Conservation (phyloP, 73 alveolate genomes). For the Urostyla sp. region DNA sequence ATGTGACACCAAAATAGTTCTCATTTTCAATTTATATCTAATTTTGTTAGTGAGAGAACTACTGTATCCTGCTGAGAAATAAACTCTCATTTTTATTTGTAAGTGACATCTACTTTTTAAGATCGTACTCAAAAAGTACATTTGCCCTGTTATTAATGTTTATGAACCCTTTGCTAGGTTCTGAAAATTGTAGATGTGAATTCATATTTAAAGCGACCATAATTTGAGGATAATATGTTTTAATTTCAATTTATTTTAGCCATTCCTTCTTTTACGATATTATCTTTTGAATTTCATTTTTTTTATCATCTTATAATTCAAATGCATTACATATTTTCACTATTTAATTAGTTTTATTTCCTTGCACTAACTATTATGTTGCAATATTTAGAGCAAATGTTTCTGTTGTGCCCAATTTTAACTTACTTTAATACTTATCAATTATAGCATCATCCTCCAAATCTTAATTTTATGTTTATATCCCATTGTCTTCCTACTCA, state of each 20-base stretch:
- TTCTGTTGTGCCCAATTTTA: constrained; percentile 2
- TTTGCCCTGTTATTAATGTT: not conserved
- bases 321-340: not conserved
- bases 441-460: constrained; percentile 2
- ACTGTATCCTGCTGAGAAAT: too few relatives aligned
- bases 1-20: constrained; percentile 2
- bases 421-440: not conserved
- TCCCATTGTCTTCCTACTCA: not conserved
- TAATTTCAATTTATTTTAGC: constrained; percentile 24
- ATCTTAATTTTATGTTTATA: not conserved
- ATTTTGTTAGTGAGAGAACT: too few relatives aligned
- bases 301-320: not conserved
- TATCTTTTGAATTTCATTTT: not conserved
- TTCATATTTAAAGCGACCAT: not conserved
- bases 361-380: not conserved
- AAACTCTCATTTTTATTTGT: too few relatives aligned
- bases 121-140: not conserved
- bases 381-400: constrained; percentile 6
- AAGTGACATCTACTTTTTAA: not conserved
- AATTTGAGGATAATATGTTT: constrained; percentile 3
- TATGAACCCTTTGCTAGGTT: constrained; percentile 9
- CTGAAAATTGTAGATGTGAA: not conserved
- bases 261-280: not conserved
- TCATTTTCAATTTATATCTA: not conserved
- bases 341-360: not conserved